Evolutionary conservation across 768 basidiomycete species (phyloP), one percentile per base, ranked within the genome.

Genomic region (Asterophora lycoperdoides): DNA sequence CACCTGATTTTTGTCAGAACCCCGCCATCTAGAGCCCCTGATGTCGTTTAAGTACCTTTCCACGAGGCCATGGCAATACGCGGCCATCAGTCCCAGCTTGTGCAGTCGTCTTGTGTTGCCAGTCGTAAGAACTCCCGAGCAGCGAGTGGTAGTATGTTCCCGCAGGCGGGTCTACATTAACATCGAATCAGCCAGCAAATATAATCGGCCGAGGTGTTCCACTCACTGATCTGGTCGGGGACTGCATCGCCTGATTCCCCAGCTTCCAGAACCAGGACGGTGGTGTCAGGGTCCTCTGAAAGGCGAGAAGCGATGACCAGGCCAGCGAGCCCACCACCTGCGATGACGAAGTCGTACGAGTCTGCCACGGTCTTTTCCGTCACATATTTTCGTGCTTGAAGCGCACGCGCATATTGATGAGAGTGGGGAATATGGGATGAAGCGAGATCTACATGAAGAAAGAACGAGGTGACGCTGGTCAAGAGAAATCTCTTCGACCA

Each of bases 31-130:
- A 5, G 17, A 37, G 18, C 18, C 26, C 11, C 11, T n/a, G 8
- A 26, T 30, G 15, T 45, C 11, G 15, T 7, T 9, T 6, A 41
- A 41, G 26, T 41, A 81, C 78, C 62, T 80, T 83, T 28, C 86
- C 86, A 29, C 80, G 72, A 4, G 84, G 79, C 79, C 83, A 84
- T 3, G 67, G 48, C 35, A 83, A 51, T 0, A 54, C 57, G 20
- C 80, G 71, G 46, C 72, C 70, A 29, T 60, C 64, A 17, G 73
- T 69, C 49, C 70, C 66, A 0, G 68, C 41, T 60, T 85, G 82
- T 1, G 74, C 60, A 5, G 68, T 66, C 11, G 79, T 79, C 36
- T 63, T 62, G 66, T 77, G 81, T 14, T 68, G 62, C 77, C 80
- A 85, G 62, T 84, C 79, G 62, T 80, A 77, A 11, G 68, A 52